Conservation (phyloP, 2,329 filamentous ascomycete species). For the Pseudogymnoascus sp. region DNA sequence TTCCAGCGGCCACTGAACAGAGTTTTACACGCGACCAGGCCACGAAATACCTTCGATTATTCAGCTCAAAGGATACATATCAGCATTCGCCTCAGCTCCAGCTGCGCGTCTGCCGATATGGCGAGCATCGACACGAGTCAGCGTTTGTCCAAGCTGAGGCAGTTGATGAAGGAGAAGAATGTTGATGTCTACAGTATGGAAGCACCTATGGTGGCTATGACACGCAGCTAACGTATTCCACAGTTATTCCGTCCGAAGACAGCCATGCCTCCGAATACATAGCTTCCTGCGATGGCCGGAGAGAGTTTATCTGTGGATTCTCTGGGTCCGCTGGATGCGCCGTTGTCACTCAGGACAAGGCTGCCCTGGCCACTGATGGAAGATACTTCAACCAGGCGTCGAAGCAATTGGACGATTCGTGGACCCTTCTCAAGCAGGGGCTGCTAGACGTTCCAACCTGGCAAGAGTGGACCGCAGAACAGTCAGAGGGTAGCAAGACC, state of each 20-base stretch:
- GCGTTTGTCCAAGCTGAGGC: conserved; percentile 68
- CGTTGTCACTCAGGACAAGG: conserved; percentile 78
- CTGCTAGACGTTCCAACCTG: conserved; percentile 91
- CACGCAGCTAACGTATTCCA: conserved; percentile 28
- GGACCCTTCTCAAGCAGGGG: conserved; percentile 86
- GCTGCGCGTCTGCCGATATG: conserved; percentile 45
- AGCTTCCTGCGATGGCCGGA: conserved; percentile 84
- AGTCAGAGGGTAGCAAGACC: conserved; percentile 76
- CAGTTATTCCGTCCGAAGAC: conserved; percentile 95
- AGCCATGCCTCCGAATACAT: conserved; percentile 98
- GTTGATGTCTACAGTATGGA: conserved; percentile 85
- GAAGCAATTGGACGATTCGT: conserved; percentile 86
- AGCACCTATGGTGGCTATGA: conserved; percentile 20
- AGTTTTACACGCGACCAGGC: conserved; percentile 13
- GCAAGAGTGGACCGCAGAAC: conserved; percentile 91
- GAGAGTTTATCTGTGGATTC: conserved; percentile 90
- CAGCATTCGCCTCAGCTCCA: conserved; percentile 12
- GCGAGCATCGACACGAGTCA: conserved; percentile 71
- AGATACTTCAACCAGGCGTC: conserved; percentile 96
- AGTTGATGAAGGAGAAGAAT: conserved; percentile 79
- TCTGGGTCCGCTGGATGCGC: conserved; percentile 92
- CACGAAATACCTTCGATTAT: background rate
- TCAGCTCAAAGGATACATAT: conserved; percentile 11
- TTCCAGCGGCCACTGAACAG: conserved; percentile 20
- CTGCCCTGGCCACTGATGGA: conserved; percentile 87